Conservation (phyloP, 208 protist genomes). For the Wallacemonas sp. region DNA sequence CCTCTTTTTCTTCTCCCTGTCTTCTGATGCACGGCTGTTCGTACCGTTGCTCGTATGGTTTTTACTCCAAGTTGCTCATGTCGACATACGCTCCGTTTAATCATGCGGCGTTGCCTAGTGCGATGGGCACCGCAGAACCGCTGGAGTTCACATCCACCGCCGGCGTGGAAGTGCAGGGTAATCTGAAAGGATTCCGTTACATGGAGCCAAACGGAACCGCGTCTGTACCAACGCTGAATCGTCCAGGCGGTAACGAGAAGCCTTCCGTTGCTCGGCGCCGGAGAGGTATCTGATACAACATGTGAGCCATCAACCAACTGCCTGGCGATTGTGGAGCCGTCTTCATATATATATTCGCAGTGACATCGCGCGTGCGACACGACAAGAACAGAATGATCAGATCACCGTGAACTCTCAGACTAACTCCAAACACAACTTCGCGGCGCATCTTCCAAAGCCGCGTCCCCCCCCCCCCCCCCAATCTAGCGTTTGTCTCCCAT, state of each 20-base stretch:
- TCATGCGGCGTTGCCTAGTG: slow-evolving; percentile 20
- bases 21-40: not conserved
- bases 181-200: slow-evolving; percentile 70
- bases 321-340: too few species aligned
- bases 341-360: too few species aligned
- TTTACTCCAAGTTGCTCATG: not conserved
- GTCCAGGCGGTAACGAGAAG: not conserved
- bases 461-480: too few species aligned
- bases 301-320: too few species aligned
- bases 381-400: too few species aligned
- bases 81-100: slow-evolving; percentile 15
- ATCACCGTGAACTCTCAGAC: too few species aligned
- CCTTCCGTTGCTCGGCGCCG: too few species aligned
- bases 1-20: not conserved
- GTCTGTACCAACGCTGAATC: not conserved
- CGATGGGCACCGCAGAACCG: slow-evolving; percentile 18
- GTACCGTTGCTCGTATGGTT: too few species aligned
- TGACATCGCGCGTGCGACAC: too few species aligned
- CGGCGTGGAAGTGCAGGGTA: slow-evolving; percentile 67
- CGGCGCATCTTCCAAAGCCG: too few species aligned
- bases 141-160: slow-evolving; percentile 55
- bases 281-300: not conserved
- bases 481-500: too few species aligned
- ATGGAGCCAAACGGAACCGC: slow-evolving; percentile 7
- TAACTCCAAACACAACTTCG: too few species aligned